Evolutionary conservation across 2,329 filamentous ascomycete genomes (phyloP), one percentile per base, ranked within the genome.

Genomic region (Pyrenochaeta sp.): DNA sequence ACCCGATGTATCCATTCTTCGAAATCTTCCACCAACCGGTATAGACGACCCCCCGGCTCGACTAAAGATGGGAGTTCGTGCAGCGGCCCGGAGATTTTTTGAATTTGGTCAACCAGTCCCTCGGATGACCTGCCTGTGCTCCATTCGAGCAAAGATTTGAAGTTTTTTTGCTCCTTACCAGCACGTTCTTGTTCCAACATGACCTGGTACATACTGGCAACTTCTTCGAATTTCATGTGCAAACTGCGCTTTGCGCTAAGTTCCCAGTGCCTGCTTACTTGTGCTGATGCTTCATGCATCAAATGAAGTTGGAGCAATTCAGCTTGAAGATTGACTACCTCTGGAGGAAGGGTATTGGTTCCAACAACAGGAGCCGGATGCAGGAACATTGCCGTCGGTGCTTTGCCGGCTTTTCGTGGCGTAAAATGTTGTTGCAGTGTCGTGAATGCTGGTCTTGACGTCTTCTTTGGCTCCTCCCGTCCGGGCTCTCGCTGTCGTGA

Each of bases 361-460:
- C 47, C 38, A n/a, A 54, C 40, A 14, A 51, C 54, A 22, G 60
- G 50, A 4, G 55, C 54, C n/a, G 69, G 63, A 34, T 69, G 60
- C 14, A 72, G 50, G 22, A 71, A 71, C 2, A 61, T 59, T 7
- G 68, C 61, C 2, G 66, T 71, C 13, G 67, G 61, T 34, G 68
- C 65, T 55, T 71, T 71, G 17, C 52, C 51, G 10, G 52, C 42
- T 35, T 72, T 72, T 13, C 62, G 65, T 22, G 71, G 71, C 3
- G 70, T 71, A 28, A 70, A 73, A 48, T 72, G 69, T 42, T 72
- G 71, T 44, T 73, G 71, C 20, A 72, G 41, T 1, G 68, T 73
- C 11, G 60, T 65, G 37, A 73, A 73, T 1, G 65, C 65, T 23
- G 69, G 69, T 15, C 64, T 59, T 23, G 38, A 44, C 21, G 38